Conservation (phyloP, 2,329 filamentous ascomycete genomes). For the Aspergillus hiratsukae region DNA sequence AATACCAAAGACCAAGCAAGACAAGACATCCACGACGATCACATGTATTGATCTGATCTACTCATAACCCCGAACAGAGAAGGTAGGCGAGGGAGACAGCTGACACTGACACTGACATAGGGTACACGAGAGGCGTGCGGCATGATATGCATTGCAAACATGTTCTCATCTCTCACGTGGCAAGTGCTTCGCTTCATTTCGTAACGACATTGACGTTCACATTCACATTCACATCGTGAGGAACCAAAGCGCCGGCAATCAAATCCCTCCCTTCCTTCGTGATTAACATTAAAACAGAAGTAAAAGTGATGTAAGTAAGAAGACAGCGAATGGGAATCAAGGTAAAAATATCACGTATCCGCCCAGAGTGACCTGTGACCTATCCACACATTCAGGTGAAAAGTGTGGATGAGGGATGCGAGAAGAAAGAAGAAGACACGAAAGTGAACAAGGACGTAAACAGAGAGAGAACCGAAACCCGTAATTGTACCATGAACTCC, state of each 20-base stretch:
- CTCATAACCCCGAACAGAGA: background rate
- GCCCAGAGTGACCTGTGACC: constrained; percentile 7
- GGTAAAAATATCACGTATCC: background rate
- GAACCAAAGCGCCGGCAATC: background rate
- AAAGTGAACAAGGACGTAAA: constrained; percentile 2
- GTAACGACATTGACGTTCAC: background rate
- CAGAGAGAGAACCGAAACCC: constrained; percentile 7
- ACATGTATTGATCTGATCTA: background rate
- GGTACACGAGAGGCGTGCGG: background rate
- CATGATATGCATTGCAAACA: background rate
- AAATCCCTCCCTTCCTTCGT: background rate
- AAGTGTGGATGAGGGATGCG: background rate
- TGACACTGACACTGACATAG: background rate
- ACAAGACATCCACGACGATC: background rate
- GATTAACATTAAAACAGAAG: background rate
- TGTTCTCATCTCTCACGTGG: background rate
- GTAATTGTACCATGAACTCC: constrained; percentile 11
- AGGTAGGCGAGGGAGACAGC: background rate
- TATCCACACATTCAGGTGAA: constrained; percentile 8
- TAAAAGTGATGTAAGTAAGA: background rate
- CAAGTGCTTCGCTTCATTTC: background rate
- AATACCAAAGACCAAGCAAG: background rate
- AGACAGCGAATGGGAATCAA: background rate
- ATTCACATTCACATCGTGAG: background rate
- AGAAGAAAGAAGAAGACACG: constrained; percentile 5